Percentiles rank a stretch among this genome's conserved stretches.
phyloP scores from a whole-genome alignment of 176 grass and related monocot species.

The Bothriochloa decipiens region DNA sequence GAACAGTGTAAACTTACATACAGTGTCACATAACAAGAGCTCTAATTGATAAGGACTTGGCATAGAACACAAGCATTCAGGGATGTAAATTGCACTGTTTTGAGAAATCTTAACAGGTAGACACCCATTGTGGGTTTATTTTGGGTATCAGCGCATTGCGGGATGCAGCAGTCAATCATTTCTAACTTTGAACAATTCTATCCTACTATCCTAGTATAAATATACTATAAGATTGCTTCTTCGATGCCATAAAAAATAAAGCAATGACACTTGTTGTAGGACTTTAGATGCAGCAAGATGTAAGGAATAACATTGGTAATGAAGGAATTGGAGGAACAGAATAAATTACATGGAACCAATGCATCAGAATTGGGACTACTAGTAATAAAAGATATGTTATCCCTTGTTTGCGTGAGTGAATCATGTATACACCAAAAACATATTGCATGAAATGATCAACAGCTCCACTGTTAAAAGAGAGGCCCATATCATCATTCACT shows the following conservation, averaged over 20 bases:
- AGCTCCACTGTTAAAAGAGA: constrained; percentile 1
- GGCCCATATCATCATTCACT: not conserved
- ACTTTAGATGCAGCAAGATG: not conserved
- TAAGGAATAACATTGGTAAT: not conserved
- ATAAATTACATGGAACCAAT: not conserved
- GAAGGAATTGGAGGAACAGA: not conserved
- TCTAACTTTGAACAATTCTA: constrained; percentile 13
- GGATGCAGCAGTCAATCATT: not conserved
- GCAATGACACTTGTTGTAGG: not conserved
- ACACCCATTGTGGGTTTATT: not conserved
- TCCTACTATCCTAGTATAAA: not conserved
- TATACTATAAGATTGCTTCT: not conserved
- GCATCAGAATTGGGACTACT: not conserved
- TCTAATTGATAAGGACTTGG: not conserved
- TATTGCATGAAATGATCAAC: not conserved
- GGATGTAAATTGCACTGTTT: constrained; percentile 28
- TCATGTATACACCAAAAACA: not conserved
- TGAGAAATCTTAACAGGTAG: not conserved
- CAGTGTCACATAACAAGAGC: constrained; percentile 26
- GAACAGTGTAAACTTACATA: not conserved
- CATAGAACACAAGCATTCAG: not conserved
- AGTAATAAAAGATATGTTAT: not conserved
- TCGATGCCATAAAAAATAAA: not conserved
- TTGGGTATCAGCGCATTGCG: not conserved
- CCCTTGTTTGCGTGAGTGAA: not conserved